Base-by-base conservation (phyloP, 805 yeast species). In the Maudiozyma serrabonitensis region DNA sequence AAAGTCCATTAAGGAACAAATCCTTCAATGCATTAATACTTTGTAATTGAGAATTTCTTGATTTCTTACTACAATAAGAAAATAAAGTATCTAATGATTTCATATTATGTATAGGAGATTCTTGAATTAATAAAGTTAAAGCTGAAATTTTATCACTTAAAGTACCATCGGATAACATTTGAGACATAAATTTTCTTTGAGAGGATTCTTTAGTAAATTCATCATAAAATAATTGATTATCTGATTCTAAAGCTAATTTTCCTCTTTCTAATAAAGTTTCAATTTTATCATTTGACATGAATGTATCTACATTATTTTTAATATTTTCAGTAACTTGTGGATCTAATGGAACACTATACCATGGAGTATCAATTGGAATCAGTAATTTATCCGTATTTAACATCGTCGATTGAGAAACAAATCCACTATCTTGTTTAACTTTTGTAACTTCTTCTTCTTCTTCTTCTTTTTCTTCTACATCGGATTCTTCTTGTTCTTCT, bases 91-190 rank as follows among this genome's bases (percentile, higher is more conserved):
- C 95, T 50, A 93, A 72, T 0, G 96, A 87, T 64, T 87, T 86
- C 47, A 82, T 62, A 57, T 91, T 86, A 63, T 93, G 98, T 48
- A 89, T 64, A 6, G 99, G 99, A 2, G 97, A 90, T 70, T 93
- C 98, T 64, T 93, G 98, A 45, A 90, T 79, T 63, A 93, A 73
- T 63, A 93, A 78, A 0, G 99, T 91, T 62, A 93, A 75, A 0
- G 99, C 96, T 45, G 96, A 87, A 49, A 93, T 86, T 70, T 93
- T 89, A 82, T 93, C 99, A 59, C 81, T 84, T 58, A 91, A 75
- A 0, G 99, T 93, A 86, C 99, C 99, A 56, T 81, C 84, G 6
- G 89, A 75, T 60, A 93, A 76, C 57, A 93, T 84, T 68, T 91
- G 95, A 1, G 91, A 78, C 74, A 88, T 79, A 66, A 91, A 91